phyloP scores from a whole-genome alignment of 805 yeast species.

The Sugiyamaella boreocaroliniensis region DNA sequence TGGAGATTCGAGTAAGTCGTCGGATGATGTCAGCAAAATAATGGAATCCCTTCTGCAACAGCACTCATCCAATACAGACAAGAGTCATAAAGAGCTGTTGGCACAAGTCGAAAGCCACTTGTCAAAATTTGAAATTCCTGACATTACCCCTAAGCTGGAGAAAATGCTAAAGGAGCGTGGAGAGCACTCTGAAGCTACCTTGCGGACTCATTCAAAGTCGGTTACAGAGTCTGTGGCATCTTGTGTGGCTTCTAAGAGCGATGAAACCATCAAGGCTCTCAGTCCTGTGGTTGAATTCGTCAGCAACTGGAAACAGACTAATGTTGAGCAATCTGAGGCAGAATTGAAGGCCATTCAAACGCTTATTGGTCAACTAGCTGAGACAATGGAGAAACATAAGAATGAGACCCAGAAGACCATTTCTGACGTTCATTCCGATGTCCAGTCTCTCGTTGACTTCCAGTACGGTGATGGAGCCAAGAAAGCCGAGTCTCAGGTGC shows the following conservation, averaged over 20 bases:
- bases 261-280: background rate
- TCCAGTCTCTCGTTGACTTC: constrained; percentile 17
- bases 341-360: background rate
- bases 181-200: background rate
- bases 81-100: background rate
- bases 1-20: background rate
- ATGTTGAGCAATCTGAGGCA: background rate
- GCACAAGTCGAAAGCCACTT: background rate
- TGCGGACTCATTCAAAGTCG: background rate
- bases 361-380: background rate
- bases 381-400: background rate
- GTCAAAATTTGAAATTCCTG: background rate
- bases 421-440: constrained; percentile 14
- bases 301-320: background rate
- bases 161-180: background rate
- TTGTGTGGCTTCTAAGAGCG: background rate
- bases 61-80: background rate
- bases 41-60: background rate
- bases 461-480: constrained; percentile 15
- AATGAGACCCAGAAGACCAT: constrained; percentile 3
- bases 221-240: background rate
- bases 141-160: background rate
- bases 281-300: background rate
- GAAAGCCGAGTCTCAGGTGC: background rate
- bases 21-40: background rate